Conservation (phyloP, 345 rosid genomes). For the Cardiospermum halicacabum region DNA sequence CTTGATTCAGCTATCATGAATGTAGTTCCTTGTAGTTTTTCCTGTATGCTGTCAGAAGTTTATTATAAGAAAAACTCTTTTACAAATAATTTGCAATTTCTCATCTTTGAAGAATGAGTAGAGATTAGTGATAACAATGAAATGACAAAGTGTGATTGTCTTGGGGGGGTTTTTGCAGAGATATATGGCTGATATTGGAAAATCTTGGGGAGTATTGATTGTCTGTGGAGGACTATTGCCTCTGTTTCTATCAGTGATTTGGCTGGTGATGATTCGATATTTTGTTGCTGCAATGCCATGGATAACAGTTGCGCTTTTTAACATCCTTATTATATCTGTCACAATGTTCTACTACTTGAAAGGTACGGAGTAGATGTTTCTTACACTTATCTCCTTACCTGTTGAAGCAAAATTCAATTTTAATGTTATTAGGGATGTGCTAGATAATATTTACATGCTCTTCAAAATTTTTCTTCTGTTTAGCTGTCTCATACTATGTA, state of each 20-base stretch:
- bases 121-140: constrained; percentile 6
- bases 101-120: background rate
- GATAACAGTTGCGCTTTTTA: constrained; percentile 84
- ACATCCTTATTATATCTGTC: constrained; percentile 71
- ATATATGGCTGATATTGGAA: constrained; percentile 90
- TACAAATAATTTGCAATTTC: background rate
- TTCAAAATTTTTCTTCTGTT: background rate
- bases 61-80: background rate
- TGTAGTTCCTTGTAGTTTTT: background rate
- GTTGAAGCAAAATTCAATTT: background rate
- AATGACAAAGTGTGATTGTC: background rate
- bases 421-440: background rate
- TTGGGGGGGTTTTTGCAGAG: constrained; percentile 55
- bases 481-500: background rate
- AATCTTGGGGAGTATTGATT: constrained; percentile 92
- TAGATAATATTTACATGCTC: background rate
- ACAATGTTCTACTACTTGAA: constrained; percentile 82
- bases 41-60: background rate
- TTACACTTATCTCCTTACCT: background rate
- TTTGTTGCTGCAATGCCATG: constrained; percentile 98
- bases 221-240: constrained; percentile 96
- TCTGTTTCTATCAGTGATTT: constrained; percentile 74
- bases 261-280: constrained; percentile 89
- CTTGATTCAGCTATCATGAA: background rate
- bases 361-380: constrained; percentile 39